Evolutionary conservation across 192 early-diverging fungal species (phyloP).

Genomic region (Chytriomyces sp.): DNA sequence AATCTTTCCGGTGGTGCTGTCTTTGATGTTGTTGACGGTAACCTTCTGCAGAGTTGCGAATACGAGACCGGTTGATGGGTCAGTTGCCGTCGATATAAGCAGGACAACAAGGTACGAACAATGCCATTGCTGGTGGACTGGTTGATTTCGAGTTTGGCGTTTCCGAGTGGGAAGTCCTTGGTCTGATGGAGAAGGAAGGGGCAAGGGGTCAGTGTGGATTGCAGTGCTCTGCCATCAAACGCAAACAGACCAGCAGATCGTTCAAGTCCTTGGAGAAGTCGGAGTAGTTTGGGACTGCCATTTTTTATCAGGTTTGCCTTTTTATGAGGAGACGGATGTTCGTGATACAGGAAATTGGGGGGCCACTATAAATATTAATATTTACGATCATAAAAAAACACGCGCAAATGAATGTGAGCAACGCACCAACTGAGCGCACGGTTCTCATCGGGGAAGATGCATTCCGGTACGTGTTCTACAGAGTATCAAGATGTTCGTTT

Average conservation of each 20-base stretch:
- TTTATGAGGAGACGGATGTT: neutral
- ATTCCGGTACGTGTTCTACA: slow-evolving; percentile 1
- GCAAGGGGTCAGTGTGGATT: neutral
- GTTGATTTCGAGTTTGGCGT: slow-evolving; percentile 96
- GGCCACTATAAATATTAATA: neutral
- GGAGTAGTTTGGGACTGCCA: slow-evolving; percentile 20
- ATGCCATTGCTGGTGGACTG: slow-evolving; percentile 93
- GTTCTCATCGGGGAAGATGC: neutral
- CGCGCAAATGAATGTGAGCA: neutral
- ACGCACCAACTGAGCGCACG: neutral
- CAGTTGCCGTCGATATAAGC: neutral
- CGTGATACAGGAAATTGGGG: neutral
- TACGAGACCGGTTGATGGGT: neutral
- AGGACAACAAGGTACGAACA: slow-evolving; percentile 60
- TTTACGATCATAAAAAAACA: no score
- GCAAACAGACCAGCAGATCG: slow-evolving; percentile 27
- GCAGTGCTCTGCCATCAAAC: neutral
- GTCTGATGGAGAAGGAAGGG: slow-evolving; percentile 28
- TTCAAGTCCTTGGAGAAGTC: slow-evolving; percentile 34
- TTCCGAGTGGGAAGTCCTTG: slow-evolving; percentile 96
- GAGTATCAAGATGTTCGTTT: no score
- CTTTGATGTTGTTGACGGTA: slow-evolving; percentile 89
- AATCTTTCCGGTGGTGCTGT: slow-evolving; percentile 92
- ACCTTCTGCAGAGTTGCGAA: slow-evolving; percentile 69
- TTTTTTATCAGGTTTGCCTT: neutral